Conservation (phyloP, 2,329 filamentous ascomycete species). For the Byssothecium circinans region DNA sequence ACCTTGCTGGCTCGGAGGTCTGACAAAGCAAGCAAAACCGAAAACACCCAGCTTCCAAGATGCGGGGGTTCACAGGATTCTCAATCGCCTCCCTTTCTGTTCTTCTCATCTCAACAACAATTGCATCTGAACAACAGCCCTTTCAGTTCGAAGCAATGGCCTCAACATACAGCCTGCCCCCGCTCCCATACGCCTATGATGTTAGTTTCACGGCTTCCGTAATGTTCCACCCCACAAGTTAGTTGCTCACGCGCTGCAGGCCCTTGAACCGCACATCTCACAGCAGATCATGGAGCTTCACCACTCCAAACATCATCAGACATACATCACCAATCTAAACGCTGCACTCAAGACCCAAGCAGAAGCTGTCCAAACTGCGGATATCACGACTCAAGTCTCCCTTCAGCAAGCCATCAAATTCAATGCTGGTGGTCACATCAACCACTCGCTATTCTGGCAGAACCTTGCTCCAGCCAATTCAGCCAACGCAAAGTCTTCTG, state of each 20-base stretch:
- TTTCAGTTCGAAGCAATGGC: conserved; percentile 41
- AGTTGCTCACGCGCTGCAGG: conserved; percentile 48
- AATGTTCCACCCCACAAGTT: not conserved
- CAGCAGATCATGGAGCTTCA: conserved; percentile 80
- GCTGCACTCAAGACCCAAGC: conserved; percentile 63
- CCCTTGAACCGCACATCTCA: conserved; percentile 73
- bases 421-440: conserved; percentile 90
- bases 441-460: conserved; percentile 92
- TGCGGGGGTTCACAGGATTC: conserved; percentile 24
- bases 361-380: conserved; percentile 57
- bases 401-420: conserved; percentile 77
- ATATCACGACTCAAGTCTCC: conserved; percentile 66
- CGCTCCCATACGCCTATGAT: conserved; percentile 70
- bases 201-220: conserved; percentile 50
- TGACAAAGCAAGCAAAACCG: conserved; percentile 11
- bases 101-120: conserved; percentile 10
- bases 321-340: conserved; percentile 78
- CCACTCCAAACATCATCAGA: conserved; percentile 76
- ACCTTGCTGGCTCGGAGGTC: conserved; percentile 34
- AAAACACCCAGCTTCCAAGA: conserved; percentile 11
- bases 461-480: conserved; percentile 68
- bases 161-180: conserved; percentile 61
- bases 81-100: conserved; percentile 19
- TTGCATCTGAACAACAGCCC: conserved; percentile 37
- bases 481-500: conserved; percentile 57